Conservation (phyloP, 2,329 filamentous ascomycete species). For the Hymenoscyphus scutula region DNA sequence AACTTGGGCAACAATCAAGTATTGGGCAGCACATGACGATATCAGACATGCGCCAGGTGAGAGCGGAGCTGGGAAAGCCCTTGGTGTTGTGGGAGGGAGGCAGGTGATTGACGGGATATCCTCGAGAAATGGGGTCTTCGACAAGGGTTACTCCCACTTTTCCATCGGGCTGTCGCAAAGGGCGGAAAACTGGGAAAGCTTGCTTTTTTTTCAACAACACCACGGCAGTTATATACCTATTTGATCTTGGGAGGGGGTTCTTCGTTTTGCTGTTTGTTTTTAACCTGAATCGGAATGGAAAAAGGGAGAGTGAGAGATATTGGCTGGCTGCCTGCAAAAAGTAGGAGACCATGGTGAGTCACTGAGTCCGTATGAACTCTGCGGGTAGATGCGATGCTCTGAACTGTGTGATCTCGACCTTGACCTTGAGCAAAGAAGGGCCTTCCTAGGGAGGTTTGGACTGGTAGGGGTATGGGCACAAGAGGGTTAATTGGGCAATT, state of each 20-base stretch:
- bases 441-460: too few species aligned
- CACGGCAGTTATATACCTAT: background rate
- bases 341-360: too few species aligned
- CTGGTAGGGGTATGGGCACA: too few species aligned
- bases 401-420: too few species aligned
- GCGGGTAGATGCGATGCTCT: too few species aligned
- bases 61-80: slow-evolving; percentile 1
- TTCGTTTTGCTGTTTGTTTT: background rate
- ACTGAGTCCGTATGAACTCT: too few species aligned
- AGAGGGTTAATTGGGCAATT: too few species aligned
- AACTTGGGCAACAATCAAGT: background rate
- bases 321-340: too few species aligned
- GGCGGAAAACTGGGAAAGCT: slow-evolving; percentile 1
- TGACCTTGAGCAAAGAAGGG: too few species aligned
- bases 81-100: background rate
- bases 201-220: background rate
- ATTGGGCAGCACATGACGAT: slow-evolving; percentile 3
- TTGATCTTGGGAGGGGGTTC: background rate
- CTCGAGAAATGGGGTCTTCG: background rate
- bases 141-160: background rate
- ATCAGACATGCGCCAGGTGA: slow-evolving; percentile 1
- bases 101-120: slow-evolving; percentile 1
- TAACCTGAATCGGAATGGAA: too few species aligned
- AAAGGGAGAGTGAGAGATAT: too few species aligned
- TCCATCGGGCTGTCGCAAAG: background rate